A percentile compares a stretch with the other conserved stretches of the same genome.
phyloP scores from a whole-genome alignment of 2,329 filamentous ascomycete species.

The Endoconidiophora polonica region DNA sequence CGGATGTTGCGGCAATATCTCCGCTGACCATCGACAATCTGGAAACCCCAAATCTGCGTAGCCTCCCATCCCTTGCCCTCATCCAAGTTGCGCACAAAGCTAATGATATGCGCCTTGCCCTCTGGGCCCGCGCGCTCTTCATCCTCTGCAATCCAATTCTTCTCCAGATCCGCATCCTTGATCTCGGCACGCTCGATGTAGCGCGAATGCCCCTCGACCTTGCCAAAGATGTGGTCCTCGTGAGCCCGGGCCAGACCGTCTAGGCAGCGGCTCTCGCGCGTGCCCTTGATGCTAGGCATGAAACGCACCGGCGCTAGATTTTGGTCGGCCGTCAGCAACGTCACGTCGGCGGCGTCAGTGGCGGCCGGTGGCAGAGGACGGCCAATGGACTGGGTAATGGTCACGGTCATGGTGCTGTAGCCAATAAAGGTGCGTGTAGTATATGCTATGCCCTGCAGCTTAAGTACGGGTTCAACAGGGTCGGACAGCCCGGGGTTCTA shows the following conservation, averaged over 20 bases:
- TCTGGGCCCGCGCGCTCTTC: slow-evolving; percentile 33
- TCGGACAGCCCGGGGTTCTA: slow-evolving; percentile 65
- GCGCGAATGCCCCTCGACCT: slow-evolving; percentile 42
- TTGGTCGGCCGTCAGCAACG: slow-evolving; percentile 59
- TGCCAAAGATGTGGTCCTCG: slow-evolving; percentile 66
- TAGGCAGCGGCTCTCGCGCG: slow-evolving; percentile 35
- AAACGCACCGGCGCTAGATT: slow-evolving; percentile 37
- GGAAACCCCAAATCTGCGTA: slow-evolving; percentile 44
- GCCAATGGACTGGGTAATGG: slow-evolving; percentile 37
- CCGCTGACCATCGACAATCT: slow-evolving; percentile 34
- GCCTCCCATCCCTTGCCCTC: slow-evolving; percentile 34
- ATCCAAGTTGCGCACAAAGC: slow-evolving; percentile 37
- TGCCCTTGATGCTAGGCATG: slow-evolving; percentile 43
- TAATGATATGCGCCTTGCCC: slow-evolving; percentile 48
- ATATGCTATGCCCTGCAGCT: slow-evolving; percentile 57
- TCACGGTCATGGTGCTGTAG: slow-evolving; percentile 51
- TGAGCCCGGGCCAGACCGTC: slow-evolving; percentile 43
- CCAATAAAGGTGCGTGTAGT: slow-evolving; percentile 55
- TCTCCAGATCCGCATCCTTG: slow-evolving; percentile 37
- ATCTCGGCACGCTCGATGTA: slow-evolving; percentile 32
- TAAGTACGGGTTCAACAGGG: slow-evolving; percentile 48
- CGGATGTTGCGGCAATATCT: slow-evolving; percentile 37
- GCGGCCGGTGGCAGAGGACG: slow-evolving; percentile 23
- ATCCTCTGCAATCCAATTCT: slow-evolving; percentile 42
- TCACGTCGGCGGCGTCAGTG: slow-evolving; percentile 25